Percentiles rank a stretch among this genome's conserved stretches.
phyloP scores from a whole-genome alignment of 1,139 yeast genomes.

The Pichia sp. region DNA sequence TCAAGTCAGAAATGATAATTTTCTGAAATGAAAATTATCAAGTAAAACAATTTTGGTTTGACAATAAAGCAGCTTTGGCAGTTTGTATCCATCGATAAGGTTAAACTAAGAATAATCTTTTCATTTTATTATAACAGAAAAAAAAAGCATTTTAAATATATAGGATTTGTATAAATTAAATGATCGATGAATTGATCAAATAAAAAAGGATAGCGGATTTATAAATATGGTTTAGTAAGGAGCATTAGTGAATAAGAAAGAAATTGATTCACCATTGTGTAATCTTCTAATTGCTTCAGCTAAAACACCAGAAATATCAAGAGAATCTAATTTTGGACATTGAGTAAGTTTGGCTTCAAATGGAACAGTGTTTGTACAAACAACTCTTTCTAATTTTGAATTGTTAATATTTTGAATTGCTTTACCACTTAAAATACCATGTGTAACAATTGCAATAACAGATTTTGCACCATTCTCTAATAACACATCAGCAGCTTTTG shows the following conservation, averaged over 20 bases:
- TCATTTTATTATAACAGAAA: too few species aligned
- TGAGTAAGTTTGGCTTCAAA: slow-evolving; percentile 64
- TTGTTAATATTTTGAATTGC: slow-evolving; percentile 81
- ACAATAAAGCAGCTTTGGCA: too few species aligned
- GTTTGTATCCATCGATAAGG: too few species aligned
- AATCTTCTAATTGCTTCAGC: slow-evolving; percentile 97
- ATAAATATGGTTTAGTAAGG: slow-evolving; percentile 36
- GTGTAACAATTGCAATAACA: slow-evolving; percentile 94
- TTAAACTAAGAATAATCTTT: too few species aligned
- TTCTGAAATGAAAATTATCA: too few species aligned
- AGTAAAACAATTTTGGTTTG: too few species aligned
- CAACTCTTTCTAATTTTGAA: slow-evolving; percentile 70
- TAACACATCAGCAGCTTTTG: slow-evolving; percentile 90
- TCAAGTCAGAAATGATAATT: too few species aligned
- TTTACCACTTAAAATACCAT: slow-evolving; percentile 84
- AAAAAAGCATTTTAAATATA: too few species aligned
- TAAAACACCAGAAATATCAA: slow-evolving; percentile 82
- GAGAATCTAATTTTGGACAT: slow-evolving; percentile 72
- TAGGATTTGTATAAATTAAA: too few species aligned
- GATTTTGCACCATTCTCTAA: slow-evolving; percentile 73
- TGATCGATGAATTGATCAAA: too few species aligned
- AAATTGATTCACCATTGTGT: slow-evolving; percentile 95
- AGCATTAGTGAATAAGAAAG: slow-evolving; percentile 79
- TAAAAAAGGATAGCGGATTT: neutral
- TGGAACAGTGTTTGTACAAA: slow-evolving; percentile 94